Conservation (phyloP, 1,284 basidiomycete genomes). For the Ceraceosorus bombacis region DNA sequence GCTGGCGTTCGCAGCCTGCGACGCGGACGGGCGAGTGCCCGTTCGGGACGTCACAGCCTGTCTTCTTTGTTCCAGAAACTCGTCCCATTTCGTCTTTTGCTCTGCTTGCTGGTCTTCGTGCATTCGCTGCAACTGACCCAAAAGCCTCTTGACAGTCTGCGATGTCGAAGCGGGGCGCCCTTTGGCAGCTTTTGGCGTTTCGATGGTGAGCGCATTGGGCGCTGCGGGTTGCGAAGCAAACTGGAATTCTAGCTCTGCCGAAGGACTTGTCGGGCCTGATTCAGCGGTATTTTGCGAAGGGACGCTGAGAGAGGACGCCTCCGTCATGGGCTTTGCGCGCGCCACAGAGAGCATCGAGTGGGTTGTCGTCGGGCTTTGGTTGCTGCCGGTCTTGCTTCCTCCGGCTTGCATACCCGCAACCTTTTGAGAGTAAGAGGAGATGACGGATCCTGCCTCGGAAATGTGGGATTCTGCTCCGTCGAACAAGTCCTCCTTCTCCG, state of each 20-base stretch:
- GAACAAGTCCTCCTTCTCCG: neutral
- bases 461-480: conserved; percentile 55
- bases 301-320: conserved; percentile 27
- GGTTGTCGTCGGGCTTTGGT: neutral
- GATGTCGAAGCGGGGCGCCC: conserved; percentile 50
- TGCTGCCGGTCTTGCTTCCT: neutral
- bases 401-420: conserved; percentile 1
- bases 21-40: too few relatives aligned
- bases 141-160: conserved; percentile 66
- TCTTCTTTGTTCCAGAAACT: conserved; percentile 63
- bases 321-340: conserved; percentile 47
- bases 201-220: neutral
- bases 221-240: neutral
- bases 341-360: conserved; percentile 22
- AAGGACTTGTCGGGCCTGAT: conserved; percentile 24
- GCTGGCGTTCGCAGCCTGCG: too few relatives aligned
- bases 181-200: neutral
- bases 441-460: neutral
- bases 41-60: neutral
- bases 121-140: conserved; percentile 73
- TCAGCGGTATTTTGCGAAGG: conserved; percentile 21
- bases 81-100: conserved; percentile 77
- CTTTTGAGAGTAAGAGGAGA: too few relatives aligned
- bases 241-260: conserved; percentile 13
- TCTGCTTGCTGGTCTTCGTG: conserved; percentile 73